Percentiles rank a stretch among this genome's conserved stretches.
phyloP scores from a whole-genome alignment of 768 basidiomycete genomes.

The Strobilomyces echinocephalus region DNA sequence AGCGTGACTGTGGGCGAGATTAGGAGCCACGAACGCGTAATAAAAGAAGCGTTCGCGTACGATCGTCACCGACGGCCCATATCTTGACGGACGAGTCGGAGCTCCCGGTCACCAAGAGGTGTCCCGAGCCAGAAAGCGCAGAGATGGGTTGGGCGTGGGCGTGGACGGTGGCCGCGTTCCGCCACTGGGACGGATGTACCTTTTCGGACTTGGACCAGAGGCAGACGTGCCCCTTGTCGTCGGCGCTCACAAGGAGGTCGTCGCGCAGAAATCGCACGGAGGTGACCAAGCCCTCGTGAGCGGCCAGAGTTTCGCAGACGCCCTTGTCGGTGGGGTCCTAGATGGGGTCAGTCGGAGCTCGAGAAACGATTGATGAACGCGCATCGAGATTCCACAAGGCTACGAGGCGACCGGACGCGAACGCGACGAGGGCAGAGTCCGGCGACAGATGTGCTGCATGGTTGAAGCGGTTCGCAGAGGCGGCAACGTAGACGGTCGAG shows the following conservation, averaged over 20 bases:
- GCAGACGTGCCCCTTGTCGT: constrained; percentile 65
- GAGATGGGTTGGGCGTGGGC: constrained; percentile 73
- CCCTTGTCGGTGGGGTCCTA: constrained; percentile 51
- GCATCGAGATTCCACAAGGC: constrained; percentile 59
- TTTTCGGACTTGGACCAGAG: constrained; percentile 49
- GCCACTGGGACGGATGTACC: constrained; percentile 51
- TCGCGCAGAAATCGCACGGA: constrained; percentile 63
- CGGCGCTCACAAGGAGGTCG: constrained; percentile 59
- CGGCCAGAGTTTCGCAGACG: constrained; percentile 66
- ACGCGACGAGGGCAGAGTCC: constrained; percentile 41
- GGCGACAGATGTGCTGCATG: constrained; percentile 35
- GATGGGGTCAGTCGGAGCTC: constrained; percentile 1
- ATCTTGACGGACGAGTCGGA: constrained; percentile 79
- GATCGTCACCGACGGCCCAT: constrained; percentile 47
- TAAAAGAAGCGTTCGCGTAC: constrained; percentile 19
- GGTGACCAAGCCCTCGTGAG: constrained; percentile 71
- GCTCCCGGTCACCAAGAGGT: constrained; percentile 66
- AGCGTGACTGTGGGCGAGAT: constrained; percentile 30
- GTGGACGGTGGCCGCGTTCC: constrained; percentile 34
- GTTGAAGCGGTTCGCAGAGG: constrained; percentile 44
- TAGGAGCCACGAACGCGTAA: neutral
- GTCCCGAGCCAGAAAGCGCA: constrained; percentile 49
- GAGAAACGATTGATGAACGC: constrained; percentile 15
- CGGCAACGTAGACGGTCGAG: constrained; percentile 41
- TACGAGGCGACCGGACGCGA: constrained; percentile 51